A percentile compares a stretch with the other conserved stretches of the same genome.
Conservation (phyloP, 495 filamentous ascomycete genomes). For the Bathelium albidoporum region DNA sequence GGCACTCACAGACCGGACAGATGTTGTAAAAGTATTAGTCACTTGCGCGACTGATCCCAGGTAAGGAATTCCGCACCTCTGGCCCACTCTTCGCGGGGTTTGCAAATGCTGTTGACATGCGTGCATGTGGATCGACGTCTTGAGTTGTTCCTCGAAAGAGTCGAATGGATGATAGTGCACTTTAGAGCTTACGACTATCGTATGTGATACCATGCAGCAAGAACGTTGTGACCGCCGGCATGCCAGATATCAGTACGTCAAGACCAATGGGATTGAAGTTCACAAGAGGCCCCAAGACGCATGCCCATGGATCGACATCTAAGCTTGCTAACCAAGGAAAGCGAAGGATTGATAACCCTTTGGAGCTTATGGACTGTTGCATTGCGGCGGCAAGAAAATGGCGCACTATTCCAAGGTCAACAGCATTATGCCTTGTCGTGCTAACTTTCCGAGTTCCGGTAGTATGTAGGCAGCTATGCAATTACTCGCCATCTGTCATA, state of each 20-base stretch:
- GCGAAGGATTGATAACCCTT: no score
- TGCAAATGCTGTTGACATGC: background rate
- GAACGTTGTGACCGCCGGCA: background rate
- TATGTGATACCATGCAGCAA: background rate
- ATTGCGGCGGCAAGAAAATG: no score
- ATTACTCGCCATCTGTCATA: no score
- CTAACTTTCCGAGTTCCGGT: no score
- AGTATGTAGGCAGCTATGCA: no score
- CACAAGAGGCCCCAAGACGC: no score
- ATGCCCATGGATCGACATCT: no score
- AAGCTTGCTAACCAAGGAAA: no score
- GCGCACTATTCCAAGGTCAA: no score
- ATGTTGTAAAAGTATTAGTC: background rate
- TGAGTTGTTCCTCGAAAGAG: background rate
- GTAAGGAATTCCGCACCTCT: background rate
- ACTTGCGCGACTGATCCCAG: background rate
- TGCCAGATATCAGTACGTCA: background rate
- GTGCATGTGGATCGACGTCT: background rate
- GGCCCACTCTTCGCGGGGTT: background rate
- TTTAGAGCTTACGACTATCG: background rate
- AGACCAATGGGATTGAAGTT: background rate
- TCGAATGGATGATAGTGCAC: background rate
- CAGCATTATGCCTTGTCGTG: no score
- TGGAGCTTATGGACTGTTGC: no score
- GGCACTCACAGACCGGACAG: no score